Evolutionary conservation across 2,329 filamentous ascomycete species (phyloP), one percentile per base, ranked within the genome.

Genomic region (Incumbomyces lentus): DNA sequence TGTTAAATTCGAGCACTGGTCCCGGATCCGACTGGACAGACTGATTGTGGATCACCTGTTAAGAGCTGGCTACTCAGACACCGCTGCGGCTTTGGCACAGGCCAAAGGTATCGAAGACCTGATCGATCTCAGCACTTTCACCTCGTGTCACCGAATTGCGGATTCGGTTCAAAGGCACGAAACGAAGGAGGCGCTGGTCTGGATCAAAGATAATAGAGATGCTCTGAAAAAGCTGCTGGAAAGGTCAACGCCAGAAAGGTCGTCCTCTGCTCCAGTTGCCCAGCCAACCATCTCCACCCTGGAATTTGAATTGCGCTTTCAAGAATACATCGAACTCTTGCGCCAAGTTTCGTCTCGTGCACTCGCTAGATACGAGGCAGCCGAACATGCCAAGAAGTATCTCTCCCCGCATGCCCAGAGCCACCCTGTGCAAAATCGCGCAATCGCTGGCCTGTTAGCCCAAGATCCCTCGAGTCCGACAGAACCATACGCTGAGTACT

Each of bases 121-220:
- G 26, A 88, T 95, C 3, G 92, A 96, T 64, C 74, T 95, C 1
- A 81, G 88, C 42, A 90, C 88, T 0, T 96, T 96, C 65, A 78
- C 84, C 44, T 77, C 83, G 56, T 90, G 89, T 69, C 82, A 82
- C 51, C 76, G 75, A 49, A 87, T 96, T 54, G 80, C 86, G 49
- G 74, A 81, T 57, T 84, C 82, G 51, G 67, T 98, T 50, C 69
- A 77, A 36, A 73, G 74, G 33, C 80, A 82, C 29, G 85, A 80
- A 55, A 84, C 90, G 3, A 73, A 74, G 31, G 85, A 93, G 58
- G 89, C 88, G 17, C 66, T 98, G 46, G 77, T 79, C 11, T 98
- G 92, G 92, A 95, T 92, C 63, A 78, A 74, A 13, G 90, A 96
- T 59, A 95, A 95, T 65, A 92, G 93, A 65, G 89, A 90, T 59